Evolutionary conservation across 805 yeast species (phyloP).

Genomic region (Yamadazyma laniorum): DNA sequence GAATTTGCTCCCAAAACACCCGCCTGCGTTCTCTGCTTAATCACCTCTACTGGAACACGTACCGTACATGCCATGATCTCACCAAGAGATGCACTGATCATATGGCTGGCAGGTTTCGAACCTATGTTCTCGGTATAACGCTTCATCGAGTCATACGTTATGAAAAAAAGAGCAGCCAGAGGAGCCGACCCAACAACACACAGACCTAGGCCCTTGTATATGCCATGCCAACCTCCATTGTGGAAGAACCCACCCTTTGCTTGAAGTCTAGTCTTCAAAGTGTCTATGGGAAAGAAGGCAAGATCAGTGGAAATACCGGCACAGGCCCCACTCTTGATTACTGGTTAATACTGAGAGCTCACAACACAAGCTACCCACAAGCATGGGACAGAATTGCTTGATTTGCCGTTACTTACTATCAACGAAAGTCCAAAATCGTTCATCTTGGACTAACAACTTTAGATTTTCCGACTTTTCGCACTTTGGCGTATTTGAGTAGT

Average conservation of each 20-base stretch:
- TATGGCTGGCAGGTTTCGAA: constrained; percentile 54
- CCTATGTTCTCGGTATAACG: constrained; percentile 30
- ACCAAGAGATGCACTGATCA: constrained; percentile 85
- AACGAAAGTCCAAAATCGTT: constrained; percentile 13
- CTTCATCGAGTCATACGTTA: constrained; percentile 82
- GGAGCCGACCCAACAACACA: constrained; percentile 96
- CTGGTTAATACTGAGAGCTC: constrained; percentile 1
- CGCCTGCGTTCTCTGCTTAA: constrained; percentile 88
- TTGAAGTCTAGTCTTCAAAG: constrained; percentile 89
- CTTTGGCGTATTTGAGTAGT: constrained; percentile 37
- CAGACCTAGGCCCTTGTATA: constrained; percentile 89
- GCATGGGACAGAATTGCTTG: no score
- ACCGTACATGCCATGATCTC: constrained; percentile 92
- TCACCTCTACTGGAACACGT: constrained; percentile 94
- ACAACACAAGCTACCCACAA: neutral
- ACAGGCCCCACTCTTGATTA: constrained; percentile 76
- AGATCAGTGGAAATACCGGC: constrained; percentile 97
- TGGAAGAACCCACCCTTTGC: constrained; percentile 91
- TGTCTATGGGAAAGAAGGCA: constrained; percentile 94
- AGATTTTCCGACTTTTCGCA: constrained; percentile 32
- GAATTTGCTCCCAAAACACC: constrained; percentile 33
- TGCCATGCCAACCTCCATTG: constrained; percentile 92
- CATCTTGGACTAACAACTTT: constrained; percentile 29
- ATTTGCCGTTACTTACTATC: constrained; percentile 12
- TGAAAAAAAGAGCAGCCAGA: constrained; percentile 44